Percentiles rank a stretch among this genome's conserved stretches.
Evolutionary conservation across 345 rosid species (phyloP).

Genomic region (Anastatica hierochuntica): DNA sequence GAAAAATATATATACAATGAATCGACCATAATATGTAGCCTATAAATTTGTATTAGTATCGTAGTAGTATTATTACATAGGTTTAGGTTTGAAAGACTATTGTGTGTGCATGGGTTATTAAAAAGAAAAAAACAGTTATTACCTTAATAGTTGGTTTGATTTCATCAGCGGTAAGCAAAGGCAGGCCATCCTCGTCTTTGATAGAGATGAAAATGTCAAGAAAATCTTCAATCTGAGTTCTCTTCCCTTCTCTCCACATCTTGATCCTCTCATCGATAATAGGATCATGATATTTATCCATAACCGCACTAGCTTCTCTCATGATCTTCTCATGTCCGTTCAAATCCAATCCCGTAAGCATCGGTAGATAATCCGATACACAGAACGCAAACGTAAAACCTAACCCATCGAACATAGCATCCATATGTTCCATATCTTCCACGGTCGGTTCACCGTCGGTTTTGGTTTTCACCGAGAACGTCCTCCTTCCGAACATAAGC

Average conservation of each 20-base stretch:
- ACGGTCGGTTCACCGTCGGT: constrained; percentile 32
- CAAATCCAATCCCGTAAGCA: constrained; percentile 21
- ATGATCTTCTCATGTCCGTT: constrained; percentile 30
- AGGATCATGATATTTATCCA: constrained; percentile 28
- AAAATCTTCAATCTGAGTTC: constrained; percentile 30
- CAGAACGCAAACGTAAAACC: constrained; percentile 23
- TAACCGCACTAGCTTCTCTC: constrained; percentile 19
- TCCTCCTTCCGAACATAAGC: constrained; percentile 28
- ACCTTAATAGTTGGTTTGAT: constrained; percentile 38
- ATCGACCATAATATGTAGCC: no score
- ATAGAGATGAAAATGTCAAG: constrained; percentile 36
- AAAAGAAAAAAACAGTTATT: not conserved
- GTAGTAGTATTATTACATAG: no score
- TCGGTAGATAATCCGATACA: constrained; percentile 26
- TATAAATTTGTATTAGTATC: no score
- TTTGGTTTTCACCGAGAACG: constrained; percentile 22
- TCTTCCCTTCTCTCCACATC: constrained; percentile 23
- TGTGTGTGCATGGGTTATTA: not conserved
- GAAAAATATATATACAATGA: no score
- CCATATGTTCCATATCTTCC: constrained; percentile 35
- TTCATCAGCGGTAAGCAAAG: constrained; percentile 31
- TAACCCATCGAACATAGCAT: constrained; percentile 25
- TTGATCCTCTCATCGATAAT: constrained; percentile 24
- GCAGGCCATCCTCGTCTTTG: constrained; percentile 24
- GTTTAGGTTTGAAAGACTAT: not conserved